phyloP scores from a whole-genome alignment of 306 rosid genomes.

The Quillaja saponaria region DNA sequence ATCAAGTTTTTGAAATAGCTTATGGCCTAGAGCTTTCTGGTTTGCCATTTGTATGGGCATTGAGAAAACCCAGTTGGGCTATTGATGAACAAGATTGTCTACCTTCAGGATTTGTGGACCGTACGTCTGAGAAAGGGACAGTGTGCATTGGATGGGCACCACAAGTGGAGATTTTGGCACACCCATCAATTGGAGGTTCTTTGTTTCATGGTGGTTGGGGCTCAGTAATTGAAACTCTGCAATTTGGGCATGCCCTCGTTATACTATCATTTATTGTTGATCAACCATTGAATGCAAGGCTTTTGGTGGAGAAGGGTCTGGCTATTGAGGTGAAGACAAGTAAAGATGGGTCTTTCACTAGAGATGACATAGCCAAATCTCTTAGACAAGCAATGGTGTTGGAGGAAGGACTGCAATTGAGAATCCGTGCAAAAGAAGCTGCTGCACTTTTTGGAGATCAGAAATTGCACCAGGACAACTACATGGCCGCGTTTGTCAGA shows the following conservation, averaged over 20 bases:
- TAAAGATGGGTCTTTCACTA: no score
- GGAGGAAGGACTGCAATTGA: constrained; percentile 8
- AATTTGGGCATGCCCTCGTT: constrained; percentile 23
- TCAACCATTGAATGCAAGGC: constrained; percentile 14
- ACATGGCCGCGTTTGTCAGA: no score
- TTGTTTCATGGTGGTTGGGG: constrained; percentile 42
- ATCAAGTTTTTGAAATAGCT: constrained; percentile 30
- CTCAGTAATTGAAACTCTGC: constrained; percentile 27
- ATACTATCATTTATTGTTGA: constrained; percentile 31
- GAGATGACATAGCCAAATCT: no score
- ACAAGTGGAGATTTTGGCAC: constrained; percentile 31
- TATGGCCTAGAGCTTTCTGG: constrained; percentile 33
- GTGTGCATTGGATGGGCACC: constrained; percentile 35
- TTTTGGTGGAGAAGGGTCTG: constrained; percentile 20
- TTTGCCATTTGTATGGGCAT: constrained; percentile 31
- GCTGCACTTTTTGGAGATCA: no score
- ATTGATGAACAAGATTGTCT: not conserved
- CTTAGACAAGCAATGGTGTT: no score
- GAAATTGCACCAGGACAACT: no score
- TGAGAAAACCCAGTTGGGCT: not conserved
- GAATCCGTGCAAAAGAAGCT: no score
- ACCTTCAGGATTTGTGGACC: constrained; percentile 17
- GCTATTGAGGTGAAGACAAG: constrained; percentile 20
- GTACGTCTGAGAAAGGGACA: constrained; percentile 5
- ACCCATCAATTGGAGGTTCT: constrained; percentile 36